Conservation (phyloP, 2,329 filamentous ascomycete genomes). For the Coniochaeta prunicola region DNA sequence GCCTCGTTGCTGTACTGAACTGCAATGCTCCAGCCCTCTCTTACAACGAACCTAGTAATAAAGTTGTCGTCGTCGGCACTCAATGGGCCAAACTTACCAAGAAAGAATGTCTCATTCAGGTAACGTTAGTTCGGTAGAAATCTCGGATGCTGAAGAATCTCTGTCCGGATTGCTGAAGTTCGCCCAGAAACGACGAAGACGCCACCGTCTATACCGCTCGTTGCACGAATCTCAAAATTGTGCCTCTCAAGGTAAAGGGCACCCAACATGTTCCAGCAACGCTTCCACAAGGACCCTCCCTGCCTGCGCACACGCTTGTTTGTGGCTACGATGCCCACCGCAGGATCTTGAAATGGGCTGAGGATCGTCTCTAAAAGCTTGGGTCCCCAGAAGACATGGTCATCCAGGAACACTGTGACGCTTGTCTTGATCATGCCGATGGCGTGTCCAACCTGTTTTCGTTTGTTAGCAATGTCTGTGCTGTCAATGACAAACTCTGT, state of each 20-base stretch:
- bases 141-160: slow-evolving; percentile 34
- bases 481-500: slow-evolving; percentile 23
- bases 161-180: slow-evolving; percentile 42
- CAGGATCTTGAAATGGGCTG: slow-evolving; percentile 33
- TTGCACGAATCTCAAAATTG: slow-evolving; percentile 53
- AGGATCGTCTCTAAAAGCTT: slow-evolving; percentile 34
- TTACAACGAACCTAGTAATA: slow-evolving; percentile 45
- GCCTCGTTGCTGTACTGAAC: slow-evolving; percentile 45
- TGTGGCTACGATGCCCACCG: slow-evolving; percentile 48
- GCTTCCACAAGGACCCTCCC: slow-evolving; percentile 15
- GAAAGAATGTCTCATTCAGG: slow-evolving; percentile 42
- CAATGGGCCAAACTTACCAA: slow-evolving; percentile 33
- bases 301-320: slow-evolving; percentile 38
- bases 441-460: slow-evolving; percentile 35
- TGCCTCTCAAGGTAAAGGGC: slow-evolving; percentile 53
- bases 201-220: slow-evolving; percentile 49
- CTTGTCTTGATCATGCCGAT: slow-evolving; percentile 27
- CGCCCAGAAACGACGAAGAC: slow-evolving; percentile 52
- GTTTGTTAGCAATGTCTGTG: slow-evolving; percentile 34
- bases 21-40: slow-evolving; percentile 41
- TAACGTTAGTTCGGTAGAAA: slow-evolving; percentile 40
- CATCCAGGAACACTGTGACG: slow-evolving; percentile 41
- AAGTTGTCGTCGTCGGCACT: slow-evolving; percentile 57
- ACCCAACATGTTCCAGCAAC: slow-evolving; percentile 47
- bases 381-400: slow-evolving; percentile 43